phyloP scores from a whole-genome alignment of 2,329 filamentous ascomycete genomes.

The Chlorencoelia australis region DNA sequence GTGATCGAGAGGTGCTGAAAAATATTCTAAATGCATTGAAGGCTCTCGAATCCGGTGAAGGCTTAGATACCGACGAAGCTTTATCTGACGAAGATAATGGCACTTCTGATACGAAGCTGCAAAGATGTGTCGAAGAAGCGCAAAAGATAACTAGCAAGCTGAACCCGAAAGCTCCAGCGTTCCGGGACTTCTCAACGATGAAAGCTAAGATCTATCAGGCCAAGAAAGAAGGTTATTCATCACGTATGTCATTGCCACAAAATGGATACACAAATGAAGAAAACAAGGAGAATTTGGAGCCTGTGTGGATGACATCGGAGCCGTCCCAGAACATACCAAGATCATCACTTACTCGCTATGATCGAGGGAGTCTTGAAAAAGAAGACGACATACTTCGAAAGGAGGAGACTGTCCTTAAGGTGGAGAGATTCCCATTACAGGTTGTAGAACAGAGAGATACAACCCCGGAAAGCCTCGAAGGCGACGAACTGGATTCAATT shows the following conservation, averaged over 20 bases:
- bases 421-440: no score
- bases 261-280: no score
- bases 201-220: constrained; percentile 5
- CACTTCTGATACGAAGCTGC: not conserved
- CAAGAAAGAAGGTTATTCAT: not conserved
- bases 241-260: not conserved
- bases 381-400: no score
- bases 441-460: no score
- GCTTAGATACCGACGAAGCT: constrained; percentile 5
- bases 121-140: not conserved
- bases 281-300: no score
- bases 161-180: constrained; percentile 16
- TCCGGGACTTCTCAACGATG: constrained; percentile 4
- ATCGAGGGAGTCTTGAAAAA: no score
- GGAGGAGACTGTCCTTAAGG: not conserved
- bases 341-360: not conserved
- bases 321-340: not conserved
- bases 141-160: constrained; percentile 3
- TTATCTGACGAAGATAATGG: not conserved
- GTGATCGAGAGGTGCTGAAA: constrained; percentile 11
- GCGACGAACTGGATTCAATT: no score
- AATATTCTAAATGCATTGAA: constrained; percentile 16
- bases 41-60: constrained; percentile 7
- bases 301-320: not conserved
- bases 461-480: no score